A percentile compares a stretch with the other conserved stretches of the same genome.
These are phyloP conservation scores for Lagerstroemia speciosa DNA, from an alignment of 345 rosid species.

Conservation along the genomic window DNA sequence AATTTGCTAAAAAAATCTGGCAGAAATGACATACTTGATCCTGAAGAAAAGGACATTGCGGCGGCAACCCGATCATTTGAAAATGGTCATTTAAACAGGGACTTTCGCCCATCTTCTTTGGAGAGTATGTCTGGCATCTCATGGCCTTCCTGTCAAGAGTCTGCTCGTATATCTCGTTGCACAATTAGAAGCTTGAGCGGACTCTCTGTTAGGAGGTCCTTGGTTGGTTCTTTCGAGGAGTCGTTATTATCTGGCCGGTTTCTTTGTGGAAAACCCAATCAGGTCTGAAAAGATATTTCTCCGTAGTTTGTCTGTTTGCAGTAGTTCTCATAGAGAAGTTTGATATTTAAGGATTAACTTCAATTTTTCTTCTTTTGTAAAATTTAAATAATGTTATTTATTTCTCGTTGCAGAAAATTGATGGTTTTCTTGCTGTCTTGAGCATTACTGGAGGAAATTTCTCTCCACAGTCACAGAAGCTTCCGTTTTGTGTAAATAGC, in stretches of 20 bases:
- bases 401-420: slow-evolving; percentile 46
- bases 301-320: neutral
- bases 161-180: slow-evolving; percentile 36
- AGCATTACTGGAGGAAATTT: slow-evolving; percentile 84
- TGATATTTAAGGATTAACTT: neutral
- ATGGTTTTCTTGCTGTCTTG: slow-evolving; percentile 91
- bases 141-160: slow-evolving; percentile 32
- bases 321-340: neutral
- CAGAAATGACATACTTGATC: slow-evolving; percentile 18
- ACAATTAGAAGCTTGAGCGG: slow-evolving; percentile 60
- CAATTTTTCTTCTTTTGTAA: neutral
- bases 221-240: slow-evolving; percentile 98
- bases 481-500: slow-evolving; percentile 86
- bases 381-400: neutral
- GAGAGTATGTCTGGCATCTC: slow-evolving; percentile 31
- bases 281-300: slow-evolving; percentile 34
- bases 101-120: slow-evolving; percentile 41
- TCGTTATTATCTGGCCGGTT: slow-evolving; percentile 81
- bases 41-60: slow-evolving; percentile 31
- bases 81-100: slow-evolving; percentile 40
- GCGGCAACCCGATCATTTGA: slow-evolving; percentile 46
- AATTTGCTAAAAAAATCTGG: slow-evolving; percentile 25
- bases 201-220: slow-evolving; percentile 65
- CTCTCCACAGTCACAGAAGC: slow-evolving; percentile 81
- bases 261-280: slow-evolving; percentile 49